These are phyloP conservation scores for Austroboletus festivus DNA, from an alignment of 768 basidiomycete genomes.

Conservation along the genomic window DNA sequence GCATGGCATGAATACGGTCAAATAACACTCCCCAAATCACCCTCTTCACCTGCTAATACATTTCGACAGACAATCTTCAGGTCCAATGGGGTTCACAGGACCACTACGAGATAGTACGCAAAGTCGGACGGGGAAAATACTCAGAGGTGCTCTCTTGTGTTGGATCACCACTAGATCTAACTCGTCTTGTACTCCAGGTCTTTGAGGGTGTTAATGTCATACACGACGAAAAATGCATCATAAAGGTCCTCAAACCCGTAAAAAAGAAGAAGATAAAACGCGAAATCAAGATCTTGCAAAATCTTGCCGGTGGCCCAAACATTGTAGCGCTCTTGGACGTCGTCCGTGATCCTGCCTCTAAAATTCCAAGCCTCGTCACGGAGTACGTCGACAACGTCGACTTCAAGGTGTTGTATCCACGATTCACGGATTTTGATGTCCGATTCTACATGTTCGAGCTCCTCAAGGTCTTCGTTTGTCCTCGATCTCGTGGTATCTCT, in stretches of 20 bases:
- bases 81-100: slow-evolving; percentile 98
- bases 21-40: slow-evolving; percentile 16
- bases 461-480: slow-evolving; percentile 61
- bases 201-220: slow-evolving; percentile 93
- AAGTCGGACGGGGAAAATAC: slow-evolving; percentile 94
- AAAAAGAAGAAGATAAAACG: slow-evolving; percentile 99
- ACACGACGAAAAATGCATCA: slow-evolving; percentile 92
- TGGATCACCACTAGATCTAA: slow-evolving; percentile 12
- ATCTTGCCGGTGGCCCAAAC: slow-evolving; percentile 94
- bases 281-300: slow-evolving; percentile 97
- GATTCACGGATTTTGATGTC: slow-evolving; percentile 94
- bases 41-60: slow-evolving; percentile 12
- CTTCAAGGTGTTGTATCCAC: slow-evolving; percentile 94
- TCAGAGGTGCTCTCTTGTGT: slow-evolving; percentile 62
- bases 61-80: slow-evolving; percentile 78
- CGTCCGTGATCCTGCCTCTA: slow-evolving; percentile 92
- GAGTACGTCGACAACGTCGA: slow-evolving; percentile 99
- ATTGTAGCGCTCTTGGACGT: slow-evolving; percentile 91
- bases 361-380: slow-evolving; percentile 94
- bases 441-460: slow-evolving; percentile 96
- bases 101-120: slow-evolving; percentile 96
- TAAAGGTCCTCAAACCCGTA: slow-evolving; percentile 97
- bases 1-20: slow-evolving; percentile 96
- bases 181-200: slow-evolving; percentile 46
- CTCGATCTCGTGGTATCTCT: slow-evolving; percentile 2